A percentile compares a stretch with the other conserved stretches of the same genome.
Evolutionary conservation across 441 rosid species (phyloP).

Genomic region (Syzygium malaccense): DNA sequence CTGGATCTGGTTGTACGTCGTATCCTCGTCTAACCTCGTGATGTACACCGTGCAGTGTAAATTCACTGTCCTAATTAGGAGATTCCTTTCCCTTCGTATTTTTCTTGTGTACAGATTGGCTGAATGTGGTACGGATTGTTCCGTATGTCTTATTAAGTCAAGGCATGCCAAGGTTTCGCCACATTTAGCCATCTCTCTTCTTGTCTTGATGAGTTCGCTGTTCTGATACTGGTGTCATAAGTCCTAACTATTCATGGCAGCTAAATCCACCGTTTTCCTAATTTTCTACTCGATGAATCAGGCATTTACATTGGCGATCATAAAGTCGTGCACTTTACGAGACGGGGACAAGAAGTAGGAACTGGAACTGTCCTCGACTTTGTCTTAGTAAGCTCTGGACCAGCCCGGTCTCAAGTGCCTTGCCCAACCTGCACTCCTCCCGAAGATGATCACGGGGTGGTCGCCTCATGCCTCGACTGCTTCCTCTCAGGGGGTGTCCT

Average conservation of each 20-base stretch:
- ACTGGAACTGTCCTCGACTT: constrained; percentile 75
- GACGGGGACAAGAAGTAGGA: constrained; percentile 86
- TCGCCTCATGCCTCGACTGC: constrained; percentile 74
- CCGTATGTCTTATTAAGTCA: neutral
- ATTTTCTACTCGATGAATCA: neutral
- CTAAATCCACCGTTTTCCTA: neutral
- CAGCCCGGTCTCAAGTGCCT: constrained; percentile 36
- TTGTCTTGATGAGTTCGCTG: neutral
- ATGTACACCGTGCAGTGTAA: neutral
- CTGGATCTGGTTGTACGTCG: accelerated
- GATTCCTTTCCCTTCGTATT: neutral
- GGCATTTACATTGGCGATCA: constrained; percentile 84
- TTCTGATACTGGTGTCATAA: neutral
- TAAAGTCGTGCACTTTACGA: constrained; percentile 76
- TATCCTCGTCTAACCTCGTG: neutral
- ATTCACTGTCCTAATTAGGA: neutral
- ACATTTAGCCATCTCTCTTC: neutral
- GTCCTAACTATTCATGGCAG: neutral
- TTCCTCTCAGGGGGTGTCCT: constrained; percentile 81
- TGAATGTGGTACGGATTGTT: neutral
- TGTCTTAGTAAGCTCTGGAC: constrained; percentile 62
- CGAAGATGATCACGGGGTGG: constrained; percentile 56
- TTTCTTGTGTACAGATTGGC: neutral
- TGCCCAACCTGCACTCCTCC: constrained; percentile 59
- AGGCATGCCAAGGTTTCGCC: neutral